Percentiles rank a stretch among this genome's conserved stretches.
Conservation (phyloP, 2,329 filamentous ascomycete genomes). For the Apiospora sp. region DNA sequence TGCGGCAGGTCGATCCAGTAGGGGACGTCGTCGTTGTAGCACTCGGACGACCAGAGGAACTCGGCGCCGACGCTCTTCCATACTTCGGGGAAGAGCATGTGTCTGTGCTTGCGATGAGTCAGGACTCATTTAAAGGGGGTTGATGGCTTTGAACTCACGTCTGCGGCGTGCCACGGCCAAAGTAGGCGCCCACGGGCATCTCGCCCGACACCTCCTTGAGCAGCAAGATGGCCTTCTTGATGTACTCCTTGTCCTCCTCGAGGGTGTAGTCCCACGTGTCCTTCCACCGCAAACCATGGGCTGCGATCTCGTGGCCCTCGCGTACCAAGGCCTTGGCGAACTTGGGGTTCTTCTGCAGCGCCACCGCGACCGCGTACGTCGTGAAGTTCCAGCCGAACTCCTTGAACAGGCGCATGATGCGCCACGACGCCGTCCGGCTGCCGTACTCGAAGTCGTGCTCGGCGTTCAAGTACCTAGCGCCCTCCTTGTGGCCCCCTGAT, state of each 20-base stretch:
- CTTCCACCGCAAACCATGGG: slow-evolving; percentile 52
- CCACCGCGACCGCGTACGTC: slow-evolving; percentile 49
- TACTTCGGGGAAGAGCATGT: slow-evolving; percentile 38
- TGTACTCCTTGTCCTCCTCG: slow-evolving; percentile 48
- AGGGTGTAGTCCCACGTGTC: slow-evolving; percentile 48
- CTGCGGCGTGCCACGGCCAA: slow-evolving; percentile 43
- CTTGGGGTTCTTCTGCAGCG: slow-evolving; percentile 49
- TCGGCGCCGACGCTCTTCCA: slow-evolving; percentile 39
- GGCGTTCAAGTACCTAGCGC: slow-evolving; percentile 34
- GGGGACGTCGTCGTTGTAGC: slow-evolving; percentile 41
- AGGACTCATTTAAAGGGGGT: neutral
- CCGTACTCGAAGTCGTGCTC: slow-evolving; percentile 39
- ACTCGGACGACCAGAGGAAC: slow-evolving; percentile 40
- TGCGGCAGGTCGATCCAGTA: slow-evolving; percentile 41
- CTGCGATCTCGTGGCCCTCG: slow-evolving; percentile 50
- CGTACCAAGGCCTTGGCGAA: slow-evolving; percentile 49
- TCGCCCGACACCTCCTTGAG: slow-evolving; percentile 44
- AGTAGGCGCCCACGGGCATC: slow-evolving; percentile 46
- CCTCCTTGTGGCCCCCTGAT: slow-evolving; percentile 35
- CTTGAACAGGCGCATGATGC: slow-evolving; percentile 49
- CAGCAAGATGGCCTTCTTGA: slow-evolving; percentile 46
- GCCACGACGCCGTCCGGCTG: slow-evolving; percentile 43
- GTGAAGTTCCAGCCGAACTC: slow-evolving; percentile 53
- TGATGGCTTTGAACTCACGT: slow-evolving; percentile 29
- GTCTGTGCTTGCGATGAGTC: slow-evolving; percentile 1